phyloP scores from a whole-genome alignment of 225 moss, liverwort and hornwort species.

The Physcomitrium patens region DNA sequence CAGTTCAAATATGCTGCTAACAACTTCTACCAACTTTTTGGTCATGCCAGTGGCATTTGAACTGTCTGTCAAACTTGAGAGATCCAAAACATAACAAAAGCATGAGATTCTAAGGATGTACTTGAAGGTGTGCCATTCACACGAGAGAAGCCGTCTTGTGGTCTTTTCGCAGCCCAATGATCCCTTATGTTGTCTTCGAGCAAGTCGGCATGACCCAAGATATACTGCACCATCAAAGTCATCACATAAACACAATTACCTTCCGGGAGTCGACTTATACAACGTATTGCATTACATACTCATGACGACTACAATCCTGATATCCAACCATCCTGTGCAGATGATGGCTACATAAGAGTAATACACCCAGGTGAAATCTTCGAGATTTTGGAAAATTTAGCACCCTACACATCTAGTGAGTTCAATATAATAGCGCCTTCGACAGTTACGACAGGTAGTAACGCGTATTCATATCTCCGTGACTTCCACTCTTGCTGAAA shows the following conservation, averaged over 20 bases:
- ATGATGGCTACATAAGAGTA: not conserved
- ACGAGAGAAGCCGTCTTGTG: slow-evolving; percentile 72
- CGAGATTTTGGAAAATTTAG: not conserved
- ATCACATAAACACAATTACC: slow-evolving; percentile 24
- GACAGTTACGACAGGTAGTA: slow-evolving; percentile 5
- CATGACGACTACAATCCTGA: slow-evolving; percentile 15
- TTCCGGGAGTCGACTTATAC: slow-evolving; percentile 5
- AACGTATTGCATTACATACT: slow-evolving; percentile 14
- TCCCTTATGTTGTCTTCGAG: slow-evolving; percentile 84
- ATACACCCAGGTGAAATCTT: slow-evolving; percentile 3
- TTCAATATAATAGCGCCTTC: not conserved
- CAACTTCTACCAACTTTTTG: slow-evolving; percentile 9
- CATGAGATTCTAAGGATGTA: slow-evolving; percentile 38
- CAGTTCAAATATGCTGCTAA: not conserved
- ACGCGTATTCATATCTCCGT: not conserved
- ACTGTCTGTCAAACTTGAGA: slow-evolving; percentile 1
- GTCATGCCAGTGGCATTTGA: not conserved
- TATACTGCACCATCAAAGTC: slow-evolving; percentile 60
- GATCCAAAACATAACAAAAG: slow-evolving; percentile 17
- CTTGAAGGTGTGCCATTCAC: slow-evolving; percentile 70
- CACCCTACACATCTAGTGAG: not conserved
- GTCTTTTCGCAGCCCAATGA: slow-evolving; percentile 85
- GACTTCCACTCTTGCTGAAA: no score
- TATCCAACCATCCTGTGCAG: slow-evolving; percentile 18
- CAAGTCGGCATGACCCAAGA: slow-evolving; percentile 63